Conservation (phyloP, 805 yeast species). For the Priceomyces fermenticarens region DNA sequence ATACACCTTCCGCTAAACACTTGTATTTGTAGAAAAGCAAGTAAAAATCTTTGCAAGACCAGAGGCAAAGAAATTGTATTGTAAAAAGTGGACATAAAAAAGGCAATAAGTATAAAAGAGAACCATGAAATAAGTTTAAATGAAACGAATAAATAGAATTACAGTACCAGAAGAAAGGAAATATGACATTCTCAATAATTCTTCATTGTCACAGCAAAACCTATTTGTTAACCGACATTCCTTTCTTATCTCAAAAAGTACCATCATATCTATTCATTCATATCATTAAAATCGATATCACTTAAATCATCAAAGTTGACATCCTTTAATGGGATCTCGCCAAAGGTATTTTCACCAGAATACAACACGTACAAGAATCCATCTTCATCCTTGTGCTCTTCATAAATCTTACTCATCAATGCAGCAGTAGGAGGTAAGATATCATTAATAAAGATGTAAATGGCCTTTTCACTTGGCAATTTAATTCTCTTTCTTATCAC, state of each 20-base stretch:
- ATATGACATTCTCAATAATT: neutral
- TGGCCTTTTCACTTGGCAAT: slow-evolving; percentile 96
- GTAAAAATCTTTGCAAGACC: no score
- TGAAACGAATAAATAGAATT: no score
- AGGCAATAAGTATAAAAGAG: no score
- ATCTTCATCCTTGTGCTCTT: slow-evolving; percentile 96
- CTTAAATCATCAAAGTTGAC: slow-evolving; percentile 7
- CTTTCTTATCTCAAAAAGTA: neutral
- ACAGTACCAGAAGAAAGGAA: no score
- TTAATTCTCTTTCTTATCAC: slow-evolving; percentile 95
- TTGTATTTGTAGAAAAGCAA: no score
- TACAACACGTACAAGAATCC: slow-evolving; percentile 94
- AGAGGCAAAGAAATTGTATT: no score
- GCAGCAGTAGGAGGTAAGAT: slow-evolving; percentile 98
- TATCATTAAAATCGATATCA: slow-evolving; percentile 5
- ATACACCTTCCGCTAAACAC: no score
- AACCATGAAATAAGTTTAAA: no score
- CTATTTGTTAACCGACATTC: neutral
- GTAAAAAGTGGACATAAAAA: no score
- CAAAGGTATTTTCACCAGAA: slow-evolving; percentile 98
- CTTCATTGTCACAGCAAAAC: neutral
- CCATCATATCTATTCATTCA: slow-evolving; percentile 2
- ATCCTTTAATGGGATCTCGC: slow-evolving; percentile 30
- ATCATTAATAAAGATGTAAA: slow-evolving; percentile 94
- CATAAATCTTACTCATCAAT: slow-evolving; percentile 89